These are phyloP conservation scores for Aspergillus uvarum DNA, from an alignment of 2,329 filamentous ascomycete genomes.

Conservation along the genomic window DNA sequence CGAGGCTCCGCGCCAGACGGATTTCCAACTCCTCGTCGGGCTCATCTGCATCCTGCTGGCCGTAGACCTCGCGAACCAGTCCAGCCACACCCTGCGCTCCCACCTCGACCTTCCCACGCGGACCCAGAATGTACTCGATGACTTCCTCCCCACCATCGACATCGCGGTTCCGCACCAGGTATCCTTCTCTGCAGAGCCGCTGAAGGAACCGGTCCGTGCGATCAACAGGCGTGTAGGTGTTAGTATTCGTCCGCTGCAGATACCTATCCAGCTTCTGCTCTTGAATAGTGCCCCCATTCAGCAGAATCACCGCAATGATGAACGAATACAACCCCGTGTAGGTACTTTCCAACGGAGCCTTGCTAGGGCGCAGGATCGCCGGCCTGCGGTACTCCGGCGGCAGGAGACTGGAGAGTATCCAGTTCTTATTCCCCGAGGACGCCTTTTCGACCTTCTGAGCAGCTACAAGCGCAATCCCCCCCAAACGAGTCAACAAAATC, in stretches of 20 bases:
- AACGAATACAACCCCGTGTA: constrained; percentile 81
- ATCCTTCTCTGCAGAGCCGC: constrained; percentile 76
- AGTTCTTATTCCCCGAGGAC: constrained; percentile 62
- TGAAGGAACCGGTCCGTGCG: constrained; percentile 74
- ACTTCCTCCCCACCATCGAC: constrained; percentile 68
- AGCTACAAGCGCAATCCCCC: constrained; percentile 36
- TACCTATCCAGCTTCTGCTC: constrained; percentile 78
- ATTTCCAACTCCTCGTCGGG: constrained; percentile 52
- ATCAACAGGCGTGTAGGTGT: constrained; percentile 70
- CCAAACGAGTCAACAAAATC: background rate
- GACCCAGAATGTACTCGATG: constrained; percentile 79
- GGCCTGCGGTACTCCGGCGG: constrained; percentile 66
- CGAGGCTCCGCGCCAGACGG: constrained; percentile 63
- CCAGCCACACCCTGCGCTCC: constrained; percentile 72
- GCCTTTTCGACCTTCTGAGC: constrained; percentile 48
- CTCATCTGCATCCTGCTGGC: constrained; percentile 25
- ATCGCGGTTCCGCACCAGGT: constrained; percentile 74
- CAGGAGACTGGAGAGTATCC: constrained; percentile 73
- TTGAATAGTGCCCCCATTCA: constrained; percentile 70
- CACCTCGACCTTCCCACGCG: constrained; percentile 81
- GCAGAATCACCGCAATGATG: constrained; percentile 71
- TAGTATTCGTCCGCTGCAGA: constrained; percentile 71
- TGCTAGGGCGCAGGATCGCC: constrained; percentile 66
- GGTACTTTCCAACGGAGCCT: constrained; percentile 69
- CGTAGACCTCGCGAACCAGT: constrained; percentile 62